phyloP scores from a whole-genome alignment of 2,329 filamentous ascomycete genomes.

The Acephala macrosclerotiorum region DNA sequence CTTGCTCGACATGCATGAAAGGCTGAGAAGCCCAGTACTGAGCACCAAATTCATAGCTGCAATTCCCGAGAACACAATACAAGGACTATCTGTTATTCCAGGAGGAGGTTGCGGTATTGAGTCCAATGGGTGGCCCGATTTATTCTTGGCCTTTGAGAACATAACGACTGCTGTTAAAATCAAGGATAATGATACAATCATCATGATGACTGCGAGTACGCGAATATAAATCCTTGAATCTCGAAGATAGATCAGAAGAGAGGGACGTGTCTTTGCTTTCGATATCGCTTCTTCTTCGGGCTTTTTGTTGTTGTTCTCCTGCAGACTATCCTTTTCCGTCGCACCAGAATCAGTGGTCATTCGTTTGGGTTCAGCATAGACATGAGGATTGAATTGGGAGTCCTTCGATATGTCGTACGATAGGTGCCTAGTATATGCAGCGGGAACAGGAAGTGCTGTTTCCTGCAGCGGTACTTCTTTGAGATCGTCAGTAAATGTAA shows the following conservation, averaged over 20 bases:
- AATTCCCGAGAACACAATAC: conserved; percentile 25
- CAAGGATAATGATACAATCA: conserved; percentile 30
- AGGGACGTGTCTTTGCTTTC: neutral
- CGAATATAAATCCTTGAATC: conserved; percentile 47
- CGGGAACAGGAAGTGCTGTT: conserved; percentile 19
- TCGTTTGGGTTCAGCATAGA: conserved; percentile 11
- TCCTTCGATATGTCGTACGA: conserved; percentile 21
- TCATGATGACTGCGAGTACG: conserved; percentile 28
- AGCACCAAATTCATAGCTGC: conserved; percentile 30
- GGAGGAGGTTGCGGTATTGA: conserved; percentile 18
- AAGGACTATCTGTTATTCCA: conserved; percentile 31
- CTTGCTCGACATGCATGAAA: conserved; percentile 32
- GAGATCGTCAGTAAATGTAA: neutral
- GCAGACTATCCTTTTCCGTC: neutral
- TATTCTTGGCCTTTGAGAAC: conserved; percentile 27
- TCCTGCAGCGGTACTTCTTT: conserved; percentile 9
- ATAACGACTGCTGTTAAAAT: conserved; percentile 31
- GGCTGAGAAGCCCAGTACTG: conserved; percentile 21
- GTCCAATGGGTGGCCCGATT: conserved; percentile 23
- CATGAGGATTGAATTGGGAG: conserved; percentile 10
- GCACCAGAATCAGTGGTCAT: neutral
- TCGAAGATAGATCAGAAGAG: conserved; percentile 10
- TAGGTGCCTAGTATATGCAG: conserved; percentile 27
- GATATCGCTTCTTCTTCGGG: neutral
- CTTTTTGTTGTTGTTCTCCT: neutral